Evolutionary conservation across 1,284 basidiomycete species (phyloP), one percentile per base, ranked within the genome.

Genomic region (Xerocomus nothofagi): DNA sequence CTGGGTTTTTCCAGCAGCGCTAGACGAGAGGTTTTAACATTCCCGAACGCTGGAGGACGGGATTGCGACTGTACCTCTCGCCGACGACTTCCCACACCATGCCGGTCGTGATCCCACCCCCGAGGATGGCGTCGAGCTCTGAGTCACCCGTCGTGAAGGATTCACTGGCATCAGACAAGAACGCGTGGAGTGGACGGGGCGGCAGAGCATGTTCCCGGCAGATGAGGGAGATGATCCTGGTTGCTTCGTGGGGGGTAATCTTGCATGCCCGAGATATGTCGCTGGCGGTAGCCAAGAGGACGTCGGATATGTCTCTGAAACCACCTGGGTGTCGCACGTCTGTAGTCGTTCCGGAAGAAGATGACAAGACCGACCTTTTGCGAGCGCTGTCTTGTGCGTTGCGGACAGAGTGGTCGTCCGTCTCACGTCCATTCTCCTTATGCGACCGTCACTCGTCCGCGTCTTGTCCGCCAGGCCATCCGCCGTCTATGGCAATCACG

Each of bases 1-100:
- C 59, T 94, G 91, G 1, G 90, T 92, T 70, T 96, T 96, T 27
- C 93, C 93, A 21, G 91, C 82, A 21, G 90, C 84, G 66, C 92
- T 95, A 59, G 15, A 32, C 41, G 27, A 40, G 40, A 53, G 14
- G 29, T n/a, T 18, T 60, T 26, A 53, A 39, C 32, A 27, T 30
- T 40, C 30, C 34, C 11, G 24, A 34, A 21, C 30, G n/a, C 12
- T 17, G 29, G 26, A 23, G 37, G 37, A 27, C 27, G 14, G 32
- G 14, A 42, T 30, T 32, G 38, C 42, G 49, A 43, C 21, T 27
- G 43, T 67, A 91, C 91, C 91, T 91, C 74, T 94, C 90, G n/a
- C 92, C 92, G 12, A 78, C 81, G 32, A 94, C 70, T 62, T 95
- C 92, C 79, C 88, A 93, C 14, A 95, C 57, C 77, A 85, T 84